Conservation (phyloP, 139 green algal genomes). For the Limnomonas spitsbergensis region DNA sequence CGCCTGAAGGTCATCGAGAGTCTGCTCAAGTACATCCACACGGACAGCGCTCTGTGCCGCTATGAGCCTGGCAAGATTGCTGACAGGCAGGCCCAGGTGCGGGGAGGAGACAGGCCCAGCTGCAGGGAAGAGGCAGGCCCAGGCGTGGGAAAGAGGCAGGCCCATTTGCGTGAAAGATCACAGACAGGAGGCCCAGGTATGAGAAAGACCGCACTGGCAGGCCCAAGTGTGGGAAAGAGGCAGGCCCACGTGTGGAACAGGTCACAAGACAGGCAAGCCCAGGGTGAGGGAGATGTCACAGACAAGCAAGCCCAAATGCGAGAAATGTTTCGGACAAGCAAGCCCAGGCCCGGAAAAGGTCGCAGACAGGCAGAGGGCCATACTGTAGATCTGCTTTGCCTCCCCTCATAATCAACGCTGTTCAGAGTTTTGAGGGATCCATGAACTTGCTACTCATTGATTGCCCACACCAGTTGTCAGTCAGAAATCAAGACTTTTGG, state of each 20-base stretch:
- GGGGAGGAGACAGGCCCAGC: background rate
- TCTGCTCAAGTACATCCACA: constrained; percentile 83
- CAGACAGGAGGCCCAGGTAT: constrained; percentile 8
- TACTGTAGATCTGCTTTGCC: too few relatives aligned
- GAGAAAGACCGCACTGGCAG: background rate
- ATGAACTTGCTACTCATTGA: too few relatives aligned
- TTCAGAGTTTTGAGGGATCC: too few relatives aligned
- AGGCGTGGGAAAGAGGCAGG: constrained; percentile 3
- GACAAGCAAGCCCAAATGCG: background rate
- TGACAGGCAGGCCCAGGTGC: constrained; percentile 26
- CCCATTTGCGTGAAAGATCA: background rate
- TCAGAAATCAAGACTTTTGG: too few relatives aligned
- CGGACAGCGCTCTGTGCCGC: constrained; percentile 72
- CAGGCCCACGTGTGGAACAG: constrained; percentile 5
- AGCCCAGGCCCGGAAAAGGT: too few relatives aligned
- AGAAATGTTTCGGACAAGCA: too few relatives aligned
- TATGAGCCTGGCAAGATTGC: constrained; percentile 41
- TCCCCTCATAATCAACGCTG: too few relatives aligned
- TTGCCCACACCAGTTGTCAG: too few relatives aligned
- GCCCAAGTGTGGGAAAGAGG: background rate
- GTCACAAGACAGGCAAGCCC: too few relatives aligned
- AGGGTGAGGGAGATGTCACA: too few relatives aligned
- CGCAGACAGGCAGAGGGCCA: too few relatives aligned
- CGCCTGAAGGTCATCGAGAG: constrained; percentile 63
- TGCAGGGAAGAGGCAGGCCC: background rate